Base-by-base conservation (phyloP, 768 basidiomycete genomes). In the Leccinellum albellum region DNA sequence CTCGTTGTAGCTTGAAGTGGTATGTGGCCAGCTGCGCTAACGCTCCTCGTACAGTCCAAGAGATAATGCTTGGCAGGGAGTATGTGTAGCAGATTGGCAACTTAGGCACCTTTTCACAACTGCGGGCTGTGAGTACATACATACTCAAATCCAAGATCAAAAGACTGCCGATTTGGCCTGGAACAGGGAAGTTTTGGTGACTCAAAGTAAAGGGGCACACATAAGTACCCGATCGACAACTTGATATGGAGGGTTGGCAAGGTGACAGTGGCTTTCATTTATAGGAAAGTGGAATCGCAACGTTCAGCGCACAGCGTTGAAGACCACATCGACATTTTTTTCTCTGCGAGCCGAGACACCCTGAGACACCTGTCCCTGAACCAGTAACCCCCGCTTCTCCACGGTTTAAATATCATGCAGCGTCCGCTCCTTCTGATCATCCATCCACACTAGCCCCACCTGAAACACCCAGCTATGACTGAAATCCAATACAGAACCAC, bases 341-440 rank as follows among this genome's bases (percentile, higher is more conserved):
- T 2, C 26, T 17, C 14, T 31, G 14, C 8, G 13, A 37, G 32
- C 26, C 28, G 14, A 26, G 49, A 31, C 48, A 35, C 26, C 26
- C 4, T 37, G n/a, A 42, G 15, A 40, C 28, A n/a, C 21, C 17
- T 15, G 55, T 28, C 59, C 54, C 61, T 53, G 55, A 28, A 29
- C 20, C 35, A 20, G n/a, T 24, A n/a, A 50, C 59, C 32, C 58
- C 50, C 59, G 45, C 53, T 26, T 23, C 15, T 32, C 26, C n/a
- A 24, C 4, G n/a, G 2, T 48, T 62, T 61, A 50, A 33, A 14
- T 55, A 63, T 59, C 44, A 49, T 24, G 23, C 24, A 47, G 26
- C 15, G 1, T 17, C 17, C 10, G 2, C 21, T 42, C 29, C 0
- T 26, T 3, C 14, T 21, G n/a, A 21, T n/a, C 24, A 29, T 26